Evolutionary conservation across 192 early-diverging fungal genomes (phyloP).

Genomic region (Dimargaris verticillata): DNA sequence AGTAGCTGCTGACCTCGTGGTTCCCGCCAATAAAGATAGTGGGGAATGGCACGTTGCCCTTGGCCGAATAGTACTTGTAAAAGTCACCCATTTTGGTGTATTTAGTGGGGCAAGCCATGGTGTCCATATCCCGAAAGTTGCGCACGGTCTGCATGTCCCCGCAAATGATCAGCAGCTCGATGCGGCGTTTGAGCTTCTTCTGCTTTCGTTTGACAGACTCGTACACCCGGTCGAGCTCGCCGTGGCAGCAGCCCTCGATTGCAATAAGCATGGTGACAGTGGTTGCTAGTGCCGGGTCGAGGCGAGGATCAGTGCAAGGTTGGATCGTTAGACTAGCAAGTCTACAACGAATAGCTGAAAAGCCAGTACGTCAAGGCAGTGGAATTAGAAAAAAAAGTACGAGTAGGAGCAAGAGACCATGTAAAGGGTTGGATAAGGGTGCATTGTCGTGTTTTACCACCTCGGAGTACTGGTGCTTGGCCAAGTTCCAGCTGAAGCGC

Average conservation of each 20-base stretch:
- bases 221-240: conserved; percentile 85
- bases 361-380: too few relatives aligned
- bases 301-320: too few relatives aligned
- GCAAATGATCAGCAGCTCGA: conserved; percentile 89
- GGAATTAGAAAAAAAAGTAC: too few relatives aligned
- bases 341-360: too few relatives aligned
- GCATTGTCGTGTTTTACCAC: too few relatives aligned
- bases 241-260: conserved; percentile 93
- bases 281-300: too few relatives aligned
- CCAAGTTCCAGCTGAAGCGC: too few relatives aligned
- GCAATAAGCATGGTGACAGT: conserved; percentile 39
- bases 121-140: conserved; percentile 62
- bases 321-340: too few relatives aligned
- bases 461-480: too few relatives aligned
- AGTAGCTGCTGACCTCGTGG: conserved; percentile 88
- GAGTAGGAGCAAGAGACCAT: too few relatives aligned
- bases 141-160: conserved; percentile 94
- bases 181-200: conserved; percentile 33
- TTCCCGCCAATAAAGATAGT: conserved; percentile 98
- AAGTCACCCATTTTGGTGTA: conserved; percentile 73
- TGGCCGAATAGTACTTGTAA: conserved; percentile 85
- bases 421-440: too few relatives aligned
- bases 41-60: conserved; percentile 56
- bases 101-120: conserved; percentile 72
- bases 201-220: conserved; percentile 31